Percentiles rank a stretch among this genome's conserved stretches.
Conservation (phyloP, 1,284 basidiomycete species). For the Inonotus hispidus region DNA sequence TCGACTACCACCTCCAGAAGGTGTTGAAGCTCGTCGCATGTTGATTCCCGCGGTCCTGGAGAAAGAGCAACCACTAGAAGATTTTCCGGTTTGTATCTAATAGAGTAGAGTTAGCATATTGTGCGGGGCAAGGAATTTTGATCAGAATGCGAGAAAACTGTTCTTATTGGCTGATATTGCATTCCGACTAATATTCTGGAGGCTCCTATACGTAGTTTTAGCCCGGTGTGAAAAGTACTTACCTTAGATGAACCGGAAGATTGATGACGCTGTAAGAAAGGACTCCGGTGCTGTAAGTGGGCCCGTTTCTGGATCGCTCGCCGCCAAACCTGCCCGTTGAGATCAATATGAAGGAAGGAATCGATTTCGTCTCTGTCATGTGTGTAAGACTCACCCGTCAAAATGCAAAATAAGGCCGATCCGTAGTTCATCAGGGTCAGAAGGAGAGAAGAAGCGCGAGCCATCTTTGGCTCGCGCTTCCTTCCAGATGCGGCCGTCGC, state of each 20-base stretch:
- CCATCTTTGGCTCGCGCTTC: slow-evolving; percentile 14
- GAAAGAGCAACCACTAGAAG: slow-evolving; percentile 10
- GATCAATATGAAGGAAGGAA: background rate
- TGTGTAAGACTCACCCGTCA: slow-evolving; percentile 17
- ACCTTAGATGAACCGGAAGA: slow-evolving; percentile 7
- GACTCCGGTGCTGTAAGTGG: slow-evolving; percentile 10
- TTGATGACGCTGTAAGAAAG: slow-evolving; percentile 10
- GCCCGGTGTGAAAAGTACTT: background rate
- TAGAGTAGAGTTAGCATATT: background rate
- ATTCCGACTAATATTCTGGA: too few species aligned
- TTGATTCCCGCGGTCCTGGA: slow-evolving; percentile 18
- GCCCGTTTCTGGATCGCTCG: background rate
- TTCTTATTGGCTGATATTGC: too few species aligned
- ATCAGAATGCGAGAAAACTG: too few species aligned
- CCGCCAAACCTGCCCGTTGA: background rate
- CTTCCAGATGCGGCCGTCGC: slow-evolving; percentile 18
- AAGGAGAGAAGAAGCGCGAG: slow-evolving; percentile 16
- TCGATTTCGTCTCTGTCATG: background rate
- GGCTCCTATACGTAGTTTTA: too few species aligned
- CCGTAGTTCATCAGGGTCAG: slow-evolving; percentile 3
- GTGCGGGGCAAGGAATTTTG: too few species aligned
- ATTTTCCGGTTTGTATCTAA: slow-evolving; percentile 17
- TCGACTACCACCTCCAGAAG: slow-evolving; percentile 6
- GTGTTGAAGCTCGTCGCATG: slow-evolving; percentile 16
- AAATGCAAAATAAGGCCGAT: slow-evolving; percentile 7